A percentile compares a stretch with the other conserved stretches of the same genome.
Evolutionary conservation across 495 filamentous ascomycete genomes (phyloP).

Genomic region (Rostrohypoxylon terebratum): DNA sequence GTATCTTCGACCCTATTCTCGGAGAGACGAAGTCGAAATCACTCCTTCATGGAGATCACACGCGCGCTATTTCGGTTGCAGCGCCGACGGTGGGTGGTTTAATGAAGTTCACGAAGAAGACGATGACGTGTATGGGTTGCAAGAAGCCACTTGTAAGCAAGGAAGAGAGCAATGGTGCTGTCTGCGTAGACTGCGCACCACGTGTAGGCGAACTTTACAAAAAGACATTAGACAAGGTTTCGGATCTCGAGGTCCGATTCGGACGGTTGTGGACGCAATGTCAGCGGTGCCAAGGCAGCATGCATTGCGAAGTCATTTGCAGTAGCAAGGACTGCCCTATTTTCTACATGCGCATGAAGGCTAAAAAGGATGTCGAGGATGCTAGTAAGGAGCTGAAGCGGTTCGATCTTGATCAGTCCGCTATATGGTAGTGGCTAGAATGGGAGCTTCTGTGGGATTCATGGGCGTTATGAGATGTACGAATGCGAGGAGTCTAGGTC

Average conservation of each 20-base stretch:
- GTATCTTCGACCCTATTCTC: conserved; percentile 98
- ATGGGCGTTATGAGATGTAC: conserved; percentile 26
- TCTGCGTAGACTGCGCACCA: conserved; percentile 85
- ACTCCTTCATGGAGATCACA: conserved; percentile 89
- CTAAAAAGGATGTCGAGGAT: conserved; percentile 98
- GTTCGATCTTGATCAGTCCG: conserved; percentile 84
- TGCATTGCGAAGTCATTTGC: conserved; percentile 99
- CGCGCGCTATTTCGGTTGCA: conserved; percentile 88
- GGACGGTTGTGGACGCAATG: conserved; percentile 97
- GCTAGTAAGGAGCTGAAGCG: conserved; percentile 87
- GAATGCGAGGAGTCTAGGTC: conserved; percentile 37
- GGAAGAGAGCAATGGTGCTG: conserved; percentile 84
- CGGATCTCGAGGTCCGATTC: conserved; percentile 92
- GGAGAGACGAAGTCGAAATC: conserved; percentile 89
- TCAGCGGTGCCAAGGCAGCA: conserved; percentile 95
- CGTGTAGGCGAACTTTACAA: conserved; percentile 93
- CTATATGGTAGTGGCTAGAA: conserved; percentile 55
- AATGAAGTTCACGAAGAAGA: conserved; percentile 99
- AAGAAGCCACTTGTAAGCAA: conserved; percentile 90
- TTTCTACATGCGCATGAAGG: conserved; percentile 99
- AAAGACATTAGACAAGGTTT: conserved; percentile 85
- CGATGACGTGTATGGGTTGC: conserved; percentile 97
- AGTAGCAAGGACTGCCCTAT: conserved; percentile 96
- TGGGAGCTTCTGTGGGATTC: background rate
- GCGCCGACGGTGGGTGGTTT: conserved; percentile 90